Evolutionary conservation across 805 yeast genomes (phyloP), one percentile per base, ranked within the genome.

Genomic region (Lipomyces spencermartinsiae): DNA sequence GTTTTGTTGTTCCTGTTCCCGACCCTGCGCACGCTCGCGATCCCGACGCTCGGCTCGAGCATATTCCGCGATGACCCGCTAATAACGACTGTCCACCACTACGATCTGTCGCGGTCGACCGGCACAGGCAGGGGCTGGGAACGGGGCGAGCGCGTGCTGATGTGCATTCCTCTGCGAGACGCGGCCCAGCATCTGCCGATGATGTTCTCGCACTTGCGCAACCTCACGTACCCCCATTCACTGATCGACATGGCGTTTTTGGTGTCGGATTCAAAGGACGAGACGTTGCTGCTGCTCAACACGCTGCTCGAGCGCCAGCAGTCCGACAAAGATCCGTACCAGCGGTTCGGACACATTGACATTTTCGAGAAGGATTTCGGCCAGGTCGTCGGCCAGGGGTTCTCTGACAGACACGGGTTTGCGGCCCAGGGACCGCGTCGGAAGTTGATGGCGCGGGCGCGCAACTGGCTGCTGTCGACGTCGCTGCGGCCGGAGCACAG

Each of bases 351-450:
- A 25, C 46, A 87, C 87, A 91, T 92, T 64, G 97, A 92, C 78
- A 92, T 93, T 62, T 92, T 85, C 78, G 89, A 89, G 73, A 93
- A 91, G 77, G 97, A 94, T 79, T 93, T 94, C 76, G 98, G 98
- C 58, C 97, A 93, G 78, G 86, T 85, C 59, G 90, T 94, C 71
- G 97, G 98, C 70, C 98, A 93, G 80, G 90, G 94, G 34, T 92
- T 93, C 76, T 86, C 91, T 69, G 98, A 93, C 77, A 84, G 98
- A 76, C 98, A 94, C 78, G 98, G 97, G 1, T 93, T 93, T 78
- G 93, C 91, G 12, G 97, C 97, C 0, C 98, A 93, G 79, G 98
- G 97, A 16, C 97, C 96, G 58, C 86, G 98, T 77, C 84, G 98
- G 76, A 94, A 93, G 78, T 83, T 92, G 74, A 93, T 93, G 98